Evolutionary conservation across 2,329 filamentous ascomycete species (phyloP), one percentile per base, ranked within the genome.

Genomic region (Tolypocladium sp.): DNA sequence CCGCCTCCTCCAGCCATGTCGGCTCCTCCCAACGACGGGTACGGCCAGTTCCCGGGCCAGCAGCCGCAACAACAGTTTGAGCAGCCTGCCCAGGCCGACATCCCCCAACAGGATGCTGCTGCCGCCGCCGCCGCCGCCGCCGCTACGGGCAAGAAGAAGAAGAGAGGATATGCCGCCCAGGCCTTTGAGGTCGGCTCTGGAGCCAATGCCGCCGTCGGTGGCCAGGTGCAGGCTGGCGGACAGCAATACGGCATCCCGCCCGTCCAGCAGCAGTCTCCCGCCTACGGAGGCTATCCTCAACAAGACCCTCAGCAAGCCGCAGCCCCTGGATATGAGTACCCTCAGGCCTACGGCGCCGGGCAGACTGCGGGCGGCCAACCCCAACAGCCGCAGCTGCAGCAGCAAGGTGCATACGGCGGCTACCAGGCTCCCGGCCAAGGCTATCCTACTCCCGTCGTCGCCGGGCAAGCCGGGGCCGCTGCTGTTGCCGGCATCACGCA

Each of bases 101-200:
- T 67, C 44, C 63, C 69, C 13, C 65, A 59, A 44, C 64, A 63
- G 38, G 66, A 69, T 37, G 46, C 51, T 12, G 38, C 27, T 20
- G 38, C 54, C 35, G 62, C 65, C 25, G 70, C 64, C 51, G 68
- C 74, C 37, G 78, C 64, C 51, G 68, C 74, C 37, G 78, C 79
- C 55, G 79, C 79, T 51, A 77, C 78, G 54, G 81, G 77, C 63
- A 87, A 83, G 74, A 92, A 92, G 79, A 97, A 96, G 85, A 96
- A 96, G 83, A 85, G 92, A 79, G 88, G 90, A 59, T 97, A 97
- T 78, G 94, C 94, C 58, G 91, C 91, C 59, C 90, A 95, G 74
- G 93, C 93, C 53, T 99, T 96, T 74, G 93, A 96, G 61, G 94
- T 97, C 68, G 91, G 90, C 56, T 83, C 84, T 56, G 94, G 93